phyloP scores from a whole-genome alignment of 106 monocot species.

The Amphibolis antarctica region DNA sequence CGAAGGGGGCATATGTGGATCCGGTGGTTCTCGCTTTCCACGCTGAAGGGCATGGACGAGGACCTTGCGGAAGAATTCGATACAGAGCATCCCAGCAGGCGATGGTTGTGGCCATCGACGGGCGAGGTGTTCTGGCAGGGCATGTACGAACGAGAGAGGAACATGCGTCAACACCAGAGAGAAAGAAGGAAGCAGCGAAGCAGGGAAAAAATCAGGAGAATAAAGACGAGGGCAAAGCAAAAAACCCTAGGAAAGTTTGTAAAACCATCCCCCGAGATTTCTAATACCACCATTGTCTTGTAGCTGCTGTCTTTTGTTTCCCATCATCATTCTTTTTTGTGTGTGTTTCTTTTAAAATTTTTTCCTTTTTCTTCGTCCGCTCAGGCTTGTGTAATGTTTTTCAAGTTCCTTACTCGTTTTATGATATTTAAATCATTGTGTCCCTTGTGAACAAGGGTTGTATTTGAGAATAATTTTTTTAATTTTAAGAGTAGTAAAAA shows the following conservation, averaged over 20 bases:
- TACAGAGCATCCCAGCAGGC: constrained; percentile 27
- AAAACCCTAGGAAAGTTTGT: constrained; percentile 84
- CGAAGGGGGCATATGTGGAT: constrained; percentile 74
- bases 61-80: constrained; percentile 85
- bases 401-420: too few relatives aligned
- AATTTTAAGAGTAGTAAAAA: too few relatives aligned
- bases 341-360: not conserved
- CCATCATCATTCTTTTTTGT: not conserved
- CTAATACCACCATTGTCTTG: constrained; percentile 25
- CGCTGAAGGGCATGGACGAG: constrained; percentile 89
- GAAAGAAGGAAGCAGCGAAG: constrained; percentile 25
- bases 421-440: too few relatives aligned
- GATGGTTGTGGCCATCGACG: constrained; percentile 81
- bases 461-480: too few relatives aligned
- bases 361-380: too few relatives aligned
- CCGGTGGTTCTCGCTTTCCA: constrained; percentile 67
- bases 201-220: constrained; percentile 77
- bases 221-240: constrained; percentile 59
- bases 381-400: too few relatives aligned
- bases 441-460: too few relatives aligned
- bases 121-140: constrained; percentile 97
- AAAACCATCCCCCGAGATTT: constrained; percentile 37
- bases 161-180: constrained; percentile 4
- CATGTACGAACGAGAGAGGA: constrained; percentile 59
- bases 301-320: not conserved